These are phyloP conservation scores for Leccinellum luteum DNA, from an alignment of 768 basidiomycete genomes.

Conservation along the genomic window DNA sequence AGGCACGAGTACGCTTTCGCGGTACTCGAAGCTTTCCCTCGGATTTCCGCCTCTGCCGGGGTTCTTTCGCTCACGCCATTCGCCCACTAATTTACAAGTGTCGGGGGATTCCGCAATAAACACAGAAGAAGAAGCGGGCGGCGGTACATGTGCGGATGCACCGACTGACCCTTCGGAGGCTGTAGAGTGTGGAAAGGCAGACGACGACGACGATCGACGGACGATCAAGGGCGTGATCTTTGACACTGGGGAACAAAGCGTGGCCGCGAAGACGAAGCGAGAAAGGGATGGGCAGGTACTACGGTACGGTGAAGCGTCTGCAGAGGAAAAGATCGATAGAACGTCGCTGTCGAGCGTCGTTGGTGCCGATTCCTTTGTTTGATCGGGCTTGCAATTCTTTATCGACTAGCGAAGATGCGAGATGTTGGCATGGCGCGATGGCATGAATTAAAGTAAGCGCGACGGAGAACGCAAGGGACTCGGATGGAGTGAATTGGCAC, in stretches of 20 bases:
- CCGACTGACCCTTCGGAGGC: constrained; percentile 8
- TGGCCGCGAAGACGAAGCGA: constrained; percentile 11
- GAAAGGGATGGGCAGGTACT: constrained; percentile 6
- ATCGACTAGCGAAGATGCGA: background rate
- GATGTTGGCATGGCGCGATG: constrained; percentile 10
- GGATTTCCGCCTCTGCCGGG: constrained; percentile 62
- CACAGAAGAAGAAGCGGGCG: constrained; percentile 17
- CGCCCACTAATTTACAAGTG: constrained; percentile 38
- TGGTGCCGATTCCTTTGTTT: constrained; percentile 20
- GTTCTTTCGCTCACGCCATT: constrained; percentile 60
- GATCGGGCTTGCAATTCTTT: constrained; percentile 3
- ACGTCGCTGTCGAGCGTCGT: constrained; percentile 14
- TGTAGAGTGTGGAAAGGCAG: constrained; percentile 14
- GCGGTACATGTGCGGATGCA: constrained; percentile 9
- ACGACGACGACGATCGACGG: constrained; percentile 46
- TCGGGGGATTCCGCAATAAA: constrained; percentile 24
- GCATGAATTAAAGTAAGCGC: constrained; percentile 1
- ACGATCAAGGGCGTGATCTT: constrained; percentile 33
- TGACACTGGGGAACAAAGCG: constrained; percentile 14
- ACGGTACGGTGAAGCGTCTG: constrained; percentile 7
- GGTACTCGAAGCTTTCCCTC: constrained; percentile 45
- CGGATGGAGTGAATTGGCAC: constrained; percentile 20
- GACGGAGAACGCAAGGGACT: constrained; percentile 17
- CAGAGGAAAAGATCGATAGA: constrained; percentile 23
- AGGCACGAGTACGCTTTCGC: constrained; percentile 23